phyloP scores from a whole-genome alignment of 441 rosid genomes.

The Gossypium aridum region DNA sequence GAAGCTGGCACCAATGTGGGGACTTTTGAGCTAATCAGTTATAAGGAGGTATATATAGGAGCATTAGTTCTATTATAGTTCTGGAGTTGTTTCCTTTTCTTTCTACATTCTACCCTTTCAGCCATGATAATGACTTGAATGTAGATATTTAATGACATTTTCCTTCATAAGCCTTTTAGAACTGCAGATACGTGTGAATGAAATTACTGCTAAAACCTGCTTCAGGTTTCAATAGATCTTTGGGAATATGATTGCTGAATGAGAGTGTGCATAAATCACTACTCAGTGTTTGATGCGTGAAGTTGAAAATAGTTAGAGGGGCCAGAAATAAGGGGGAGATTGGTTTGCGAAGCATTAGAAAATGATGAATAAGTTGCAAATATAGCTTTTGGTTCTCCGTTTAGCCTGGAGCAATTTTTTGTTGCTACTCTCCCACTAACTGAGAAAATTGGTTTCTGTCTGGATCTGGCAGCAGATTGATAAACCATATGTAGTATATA shows the following conservation, averaged over 20 bases:
- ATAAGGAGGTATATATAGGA: slow-evolving; percentile 35
- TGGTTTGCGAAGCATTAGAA: neutral
- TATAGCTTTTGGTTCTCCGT: neutral
- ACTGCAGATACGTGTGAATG: neutral
- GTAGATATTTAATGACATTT: neutral
- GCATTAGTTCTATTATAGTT: slow-evolving; percentile 18
- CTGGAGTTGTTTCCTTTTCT: slow-evolving; percentile 7
- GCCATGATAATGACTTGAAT: neutral
- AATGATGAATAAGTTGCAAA: neutral
- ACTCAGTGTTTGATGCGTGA: slow-evolving; percentile 6
- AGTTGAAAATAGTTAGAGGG: slow-evolving; percentile 13
- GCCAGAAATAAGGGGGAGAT: neutral
- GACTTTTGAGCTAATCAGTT: slow-evolving; percentile 35
- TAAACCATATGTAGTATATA: neutral
- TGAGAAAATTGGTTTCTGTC: slow-evolving; percentile 3
- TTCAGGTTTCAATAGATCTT: neutral
- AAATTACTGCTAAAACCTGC: neutral
- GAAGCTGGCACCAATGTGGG: slow-evolving; percentile 38
- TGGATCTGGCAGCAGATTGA: neutral
- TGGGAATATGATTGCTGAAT: neutral
- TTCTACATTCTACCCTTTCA: slow-evolving; percentile 1
- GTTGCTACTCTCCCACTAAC: too few species aligned
- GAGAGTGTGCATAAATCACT: neutral
- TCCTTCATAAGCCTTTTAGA: neutral
- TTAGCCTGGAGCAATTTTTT: neutral